phyloP scores from a whole-genome alignment of 2,329 filamentous ascomycete genomes.

The Fusarium pininemorale region DNA sequence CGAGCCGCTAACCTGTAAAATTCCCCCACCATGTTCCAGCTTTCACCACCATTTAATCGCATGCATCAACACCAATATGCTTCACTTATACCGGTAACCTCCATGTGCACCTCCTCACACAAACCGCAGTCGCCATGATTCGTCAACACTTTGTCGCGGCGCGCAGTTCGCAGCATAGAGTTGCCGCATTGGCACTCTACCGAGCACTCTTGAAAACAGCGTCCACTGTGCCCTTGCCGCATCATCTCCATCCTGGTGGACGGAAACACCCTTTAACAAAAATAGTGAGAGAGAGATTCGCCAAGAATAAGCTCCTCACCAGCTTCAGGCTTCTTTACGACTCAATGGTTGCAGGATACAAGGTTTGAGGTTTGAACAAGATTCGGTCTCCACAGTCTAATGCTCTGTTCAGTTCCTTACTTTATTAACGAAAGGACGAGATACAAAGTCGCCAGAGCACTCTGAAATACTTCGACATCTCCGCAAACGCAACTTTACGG shows the following conservation, averaged over 20 bases:
- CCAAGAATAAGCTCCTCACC: conserved; percentile 64
- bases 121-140: conserved; percentile 34
- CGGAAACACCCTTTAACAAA: conserved; percentile 59
- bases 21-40: neutral
- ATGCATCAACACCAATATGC: conserved; percentile 11
- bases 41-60: neutral
- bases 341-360: conserved; percentile 74
- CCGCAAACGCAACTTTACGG: conserved; percentile 39
- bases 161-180: conserved; percentile 62
- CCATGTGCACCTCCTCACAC: neutral
- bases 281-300: conserved; percentile 70
- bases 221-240: conserved; percentile 60
- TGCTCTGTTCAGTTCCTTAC: conserved; percentile 50
- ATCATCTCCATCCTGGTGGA: conserved; percentile 49
- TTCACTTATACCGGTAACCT: neutral
- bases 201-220: conserved; percentile 72
- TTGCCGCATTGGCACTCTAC: conserved; percentile 74
- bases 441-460: conserved; percentile 52
- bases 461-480: conserved; percentile 54
- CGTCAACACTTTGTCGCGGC: conserved; percentile 56
- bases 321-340: conserved; percentile 69
- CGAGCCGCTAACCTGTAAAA: conserved; percentile 14
- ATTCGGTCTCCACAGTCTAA: neutral
- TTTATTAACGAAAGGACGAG: conserved; percentile 52
- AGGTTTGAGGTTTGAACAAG: conserved; percentile 50